A percentile compares a stretch with the other conserved stretches of the same genome.
Evolutionary conservation across 108 stramenopile species (phyloP).

Genomic region (Nitzschia sp.): DNA sequence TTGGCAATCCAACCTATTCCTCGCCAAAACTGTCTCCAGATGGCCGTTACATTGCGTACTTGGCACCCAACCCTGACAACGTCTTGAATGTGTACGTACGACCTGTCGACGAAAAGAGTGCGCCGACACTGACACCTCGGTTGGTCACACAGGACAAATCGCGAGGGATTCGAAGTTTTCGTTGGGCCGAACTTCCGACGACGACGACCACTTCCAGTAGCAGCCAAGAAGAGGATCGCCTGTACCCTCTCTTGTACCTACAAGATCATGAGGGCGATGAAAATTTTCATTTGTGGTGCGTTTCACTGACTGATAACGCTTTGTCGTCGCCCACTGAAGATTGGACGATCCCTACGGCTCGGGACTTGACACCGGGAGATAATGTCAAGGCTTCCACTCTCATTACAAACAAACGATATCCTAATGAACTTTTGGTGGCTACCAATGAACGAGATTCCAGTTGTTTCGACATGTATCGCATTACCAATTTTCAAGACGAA

Average conservation of each 20-base stretch:
- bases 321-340: background rate
- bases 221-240: background rate
- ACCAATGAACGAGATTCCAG: constrained; percentile 60
- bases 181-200: constrained; percentile 59
- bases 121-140: constrained; percentile 7
- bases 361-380: constrained; percentile 61
- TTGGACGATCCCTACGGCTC: constrained; percentile 17
- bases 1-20: constrained; percentile 61
- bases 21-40: constrained; percentile 49
- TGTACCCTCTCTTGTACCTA: constrained; percentile 50
- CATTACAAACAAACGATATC: constrained; percentile 49
- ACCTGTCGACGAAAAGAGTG: constrained; percentile 16
- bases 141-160: constrained; percentile 55
- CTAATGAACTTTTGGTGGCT: constrained; percentile 53
- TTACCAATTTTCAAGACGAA: constrained; percentile 17
- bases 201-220: too few relatives aligned
- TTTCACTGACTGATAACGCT: constrained; percentile 11
- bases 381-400: constrained; percentile 60
- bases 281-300: constrained; percentile 63
- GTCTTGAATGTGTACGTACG: constrained; percentile 55
- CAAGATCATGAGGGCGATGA: constrained; percentile 61
- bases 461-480: constrained; percentile 49
- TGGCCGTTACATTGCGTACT: constrained; percentile 42
- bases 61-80: constrained; percentile 46
- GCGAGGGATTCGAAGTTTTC: constrained; percentile 49